Percentiles rank a stretch among this genome's conserved stretches.
Evolutionary conservation across 257 asterid species (phyloP).

Genomic region (Buddleja alternifolia): DNA sequence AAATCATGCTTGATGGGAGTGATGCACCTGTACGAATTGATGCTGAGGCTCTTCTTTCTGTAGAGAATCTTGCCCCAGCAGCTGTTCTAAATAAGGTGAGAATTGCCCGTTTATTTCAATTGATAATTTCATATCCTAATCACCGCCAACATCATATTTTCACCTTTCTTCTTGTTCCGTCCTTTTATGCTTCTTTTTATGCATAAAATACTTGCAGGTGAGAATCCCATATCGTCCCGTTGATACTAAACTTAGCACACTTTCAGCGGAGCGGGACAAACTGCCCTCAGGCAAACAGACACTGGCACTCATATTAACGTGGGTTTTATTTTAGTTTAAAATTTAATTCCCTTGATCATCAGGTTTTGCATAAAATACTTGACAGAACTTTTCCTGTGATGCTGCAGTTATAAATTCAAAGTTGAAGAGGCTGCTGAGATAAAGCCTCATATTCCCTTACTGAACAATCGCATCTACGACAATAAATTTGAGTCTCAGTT

Average conservation of each 20-base stretch:
- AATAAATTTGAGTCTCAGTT: constrained; percentile 96
- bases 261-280: constrained; percentile 85
- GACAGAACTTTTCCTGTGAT: constrained; percentile 36
- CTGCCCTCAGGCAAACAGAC: constrained; percentile 91
- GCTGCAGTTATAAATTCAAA: constrained; percentile 86
- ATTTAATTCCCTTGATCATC: constrained; percentile 21
- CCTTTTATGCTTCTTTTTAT: constrained; percentile 6
- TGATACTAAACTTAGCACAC: constrained; percentile 79
- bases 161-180: constrained; percentile 19
- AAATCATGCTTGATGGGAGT: constrained; percentile 86
- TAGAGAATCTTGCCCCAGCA: constrained; percentile 84
- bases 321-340: constrained; percentile 37
- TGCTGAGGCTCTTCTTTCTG: constrained; percentile 80
- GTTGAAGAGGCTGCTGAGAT: constrained; percentile 85
- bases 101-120: constrained; percentile 24
- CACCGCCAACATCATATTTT: not conserved
- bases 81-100: constrained; percentile 85
- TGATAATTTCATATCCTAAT: not conserved
- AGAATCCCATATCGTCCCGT: constrained; percentile 86
- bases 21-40: constrained; percentile 90
- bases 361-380: constrained; percentile 19
- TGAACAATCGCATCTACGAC: constrained; percentile 94
- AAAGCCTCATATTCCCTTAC: constrained; percentile 86
- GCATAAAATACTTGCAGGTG: constrained; percentile 55
- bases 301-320: constrained; percentile 80